phyloP scores from a whole-genome alignment of 768 basidiomycete species.

The Neoboletus brunneissimus region DNA sequence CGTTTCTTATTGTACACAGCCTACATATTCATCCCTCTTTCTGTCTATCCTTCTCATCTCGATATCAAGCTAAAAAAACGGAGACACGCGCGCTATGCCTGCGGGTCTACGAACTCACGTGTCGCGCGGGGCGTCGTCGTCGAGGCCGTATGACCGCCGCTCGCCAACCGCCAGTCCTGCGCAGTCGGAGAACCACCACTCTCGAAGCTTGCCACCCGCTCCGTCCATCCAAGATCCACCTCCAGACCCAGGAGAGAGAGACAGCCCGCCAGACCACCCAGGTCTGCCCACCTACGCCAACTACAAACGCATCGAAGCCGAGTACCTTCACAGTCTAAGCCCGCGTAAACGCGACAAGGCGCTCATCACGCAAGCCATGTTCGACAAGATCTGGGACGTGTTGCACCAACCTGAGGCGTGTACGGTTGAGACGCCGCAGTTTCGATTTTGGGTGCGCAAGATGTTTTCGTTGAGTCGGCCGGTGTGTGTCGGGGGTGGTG shows the following conservation, averaged over 20 bases:
- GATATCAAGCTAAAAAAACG: not conserved
- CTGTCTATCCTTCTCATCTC: not conserved
- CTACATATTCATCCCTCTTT: slow-evolving; percentile 21
- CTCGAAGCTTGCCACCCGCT: not conserved
- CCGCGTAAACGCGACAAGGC: slow-evolving; percentile 63
- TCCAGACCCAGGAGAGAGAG: not conserved
- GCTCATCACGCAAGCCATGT: slow-evolving; percentile 66
- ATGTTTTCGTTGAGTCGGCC: slow-evolving; percentile 59
- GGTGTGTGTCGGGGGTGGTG: not conserved
- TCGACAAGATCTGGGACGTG: slow-evolving; percentile 71
- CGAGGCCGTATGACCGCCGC: slow-evolving; percentile 24
- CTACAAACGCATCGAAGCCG: slow-evolving; percentile 55
- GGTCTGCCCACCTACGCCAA: slow-evolving; percentile 63
- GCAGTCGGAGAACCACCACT: not conserved
- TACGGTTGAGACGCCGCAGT: slow-evolving; percentile 56
- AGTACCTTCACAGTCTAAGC: slow-evolving; percentile 58
- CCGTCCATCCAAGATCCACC: not conserved
- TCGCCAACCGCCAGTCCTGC: slow-evolving; percentile 12
- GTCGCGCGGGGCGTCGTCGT: slow-evolving; percentile 7
- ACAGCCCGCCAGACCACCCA: slow-evolving; percentile 23
- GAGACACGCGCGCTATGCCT: slow-evolving; percentile 18
- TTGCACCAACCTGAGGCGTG: slow-evolving; percentile 50
- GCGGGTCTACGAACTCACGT: slow-evolving; percentile 12
- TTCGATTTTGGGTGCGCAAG: slow-evolving; percentile 81
- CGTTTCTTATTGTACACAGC: slow-evolving; percentile 18